Evolutionary conservation across 257 asterid species (phyloP).

Genomic region (Lantana camara): DNA sequence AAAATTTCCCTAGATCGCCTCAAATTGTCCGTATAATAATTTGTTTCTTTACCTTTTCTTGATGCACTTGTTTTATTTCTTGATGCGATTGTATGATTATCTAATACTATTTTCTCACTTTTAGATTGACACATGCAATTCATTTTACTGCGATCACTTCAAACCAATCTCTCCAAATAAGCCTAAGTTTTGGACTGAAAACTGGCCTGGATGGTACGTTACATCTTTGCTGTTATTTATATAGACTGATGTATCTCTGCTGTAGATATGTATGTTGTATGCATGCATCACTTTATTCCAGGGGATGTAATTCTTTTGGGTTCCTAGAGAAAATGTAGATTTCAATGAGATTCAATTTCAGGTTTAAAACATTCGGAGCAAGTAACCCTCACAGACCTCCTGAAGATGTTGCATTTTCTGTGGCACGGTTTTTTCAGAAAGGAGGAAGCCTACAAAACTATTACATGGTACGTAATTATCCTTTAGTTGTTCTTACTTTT

Average conservation of each 20-base stretch:
- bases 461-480: constrained; percentile 66
- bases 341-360: constrained; percentile 17
- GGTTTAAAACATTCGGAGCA: constrained; percentile 91
- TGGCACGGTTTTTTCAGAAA: constrained; percentile 92
- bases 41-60: not conserved
- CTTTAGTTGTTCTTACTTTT: not conserved
- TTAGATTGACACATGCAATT: constrained; percentile 92
- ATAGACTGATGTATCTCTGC: too few species aligned
- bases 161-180: constrained; percentile 72
- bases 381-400: constrained; percentile 92
- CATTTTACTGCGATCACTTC: constrained; percentile 84
- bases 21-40: too few species aligned
- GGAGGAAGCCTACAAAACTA: constrained; percentile 95
- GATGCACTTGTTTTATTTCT: not conserved
- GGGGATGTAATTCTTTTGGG: too few species aligned
- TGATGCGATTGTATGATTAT: constrained; percentile 5
- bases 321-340: too few species aligned
- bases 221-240: not conserved
- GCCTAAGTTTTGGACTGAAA: constrained; percentile 95
- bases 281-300: too few species aligned
- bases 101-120: constrained; percentile 29
- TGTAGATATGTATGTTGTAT: too few species aligned
- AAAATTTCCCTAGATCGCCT: constrained; percentile 1
- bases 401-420: constrained; percentile 90
- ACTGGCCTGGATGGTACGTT: constrained; percentile 97